Evolutionary conservation across 2,329 filamentous ascomycete species (phyloP).

Genomic region (Lachnellula suecica): DNA sequence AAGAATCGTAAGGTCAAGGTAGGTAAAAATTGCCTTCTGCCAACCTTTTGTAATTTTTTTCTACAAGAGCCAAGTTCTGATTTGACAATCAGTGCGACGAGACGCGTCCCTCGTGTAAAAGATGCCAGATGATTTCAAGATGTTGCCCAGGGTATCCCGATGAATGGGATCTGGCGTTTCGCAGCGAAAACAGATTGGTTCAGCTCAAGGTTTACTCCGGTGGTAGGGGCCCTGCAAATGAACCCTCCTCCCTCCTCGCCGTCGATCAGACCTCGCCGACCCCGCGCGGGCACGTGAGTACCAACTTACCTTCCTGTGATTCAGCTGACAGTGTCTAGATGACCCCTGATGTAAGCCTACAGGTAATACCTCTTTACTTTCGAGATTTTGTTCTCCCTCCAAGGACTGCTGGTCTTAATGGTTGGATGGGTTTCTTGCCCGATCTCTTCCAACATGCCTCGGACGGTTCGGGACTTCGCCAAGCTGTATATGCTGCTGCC

Average conservation of each 20-base stretch:
- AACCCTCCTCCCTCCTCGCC: not conserved
- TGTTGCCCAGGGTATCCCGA: slow-evolving; percentile 10
- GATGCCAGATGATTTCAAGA: slow-evolving; percentile 9
- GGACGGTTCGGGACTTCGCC: not conserved
- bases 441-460: slow-evolving; percentile 3
- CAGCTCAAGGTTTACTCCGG: not conserved
- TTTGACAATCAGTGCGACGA: slow-evolving; percentile 6
- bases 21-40: no score
- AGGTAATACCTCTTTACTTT: slow-evolving; percentile 11
- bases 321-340: no score
- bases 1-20: slow-evolving; percentile 15
- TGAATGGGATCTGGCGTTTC: slow-evolving; percentile 11
- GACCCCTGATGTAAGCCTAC: slow-evolving; percentile 1
- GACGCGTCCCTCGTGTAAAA: slow-evolving; percentile 2
- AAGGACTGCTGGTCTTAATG: slow-evolving; percentile 5
- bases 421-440: slow-evolving; percentile 12
- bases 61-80: not conserved
- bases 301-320: not conserved
- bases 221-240: not conserved
- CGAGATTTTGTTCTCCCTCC: slow-evolving; percentile 7
- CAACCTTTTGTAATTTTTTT: not conserved
- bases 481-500: slow-evolving; percentile 8
- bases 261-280: not conserved
- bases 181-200: slow-evolving; percentile 4
- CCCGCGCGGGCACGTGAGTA: not conserved